These are phyloP conservation scores for Acacia acuminata DNA, from an alignment of 306 rosid species.

Conservation along the genomic window DNA sequence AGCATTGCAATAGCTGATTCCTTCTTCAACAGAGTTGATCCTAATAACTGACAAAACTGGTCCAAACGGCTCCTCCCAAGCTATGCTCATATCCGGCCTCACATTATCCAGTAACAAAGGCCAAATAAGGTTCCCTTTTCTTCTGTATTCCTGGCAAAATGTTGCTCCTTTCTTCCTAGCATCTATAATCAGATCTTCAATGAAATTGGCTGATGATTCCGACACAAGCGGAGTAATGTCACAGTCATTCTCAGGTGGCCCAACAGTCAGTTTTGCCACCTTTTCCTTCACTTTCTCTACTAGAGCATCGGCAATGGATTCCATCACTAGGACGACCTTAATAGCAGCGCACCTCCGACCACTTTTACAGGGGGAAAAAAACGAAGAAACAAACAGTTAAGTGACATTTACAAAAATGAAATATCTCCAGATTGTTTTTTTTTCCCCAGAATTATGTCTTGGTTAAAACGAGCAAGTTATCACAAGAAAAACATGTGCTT, in stretches of 20 bases:
- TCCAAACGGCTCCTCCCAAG: conserved; percentile 85
- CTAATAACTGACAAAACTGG: conserved; percentile 69
- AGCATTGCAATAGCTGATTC: conserved; percentile 81
- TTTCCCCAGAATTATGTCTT: background rate
- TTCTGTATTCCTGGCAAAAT: conserved; percentile 69
- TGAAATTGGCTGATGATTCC: conserved; percentile 64
- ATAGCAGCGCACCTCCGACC: conserved; percentile 79
- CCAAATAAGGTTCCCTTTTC: conserved; percentile 80
- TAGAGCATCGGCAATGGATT: conserved; percentile 65
- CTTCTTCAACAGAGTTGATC: conserved; percentile 68
- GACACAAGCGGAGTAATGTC: conserved; percentile 74
- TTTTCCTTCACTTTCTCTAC: conserved; percentile 61
- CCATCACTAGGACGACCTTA: conserved; percentile 69
- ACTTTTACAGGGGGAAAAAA: conserved; percentile 34
- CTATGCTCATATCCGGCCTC: conserved; percentile 78
- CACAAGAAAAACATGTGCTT: background rate
- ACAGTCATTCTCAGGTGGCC: conserved; percentile 58
- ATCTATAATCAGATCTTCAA: conserved; percentile 65
- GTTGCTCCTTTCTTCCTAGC: conserved; percentile 73
- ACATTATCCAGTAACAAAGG: conserved; percentile 67
- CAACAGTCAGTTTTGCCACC: conserved; percentile 57
- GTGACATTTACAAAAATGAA: background rate
- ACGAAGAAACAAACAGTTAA: background rate
- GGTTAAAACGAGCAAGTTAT: background rate
- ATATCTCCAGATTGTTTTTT: background rate